Base-by-base conservation (phyloP, 1,139 yeast genomes). In the Geotrichum restrictum region DNA sequence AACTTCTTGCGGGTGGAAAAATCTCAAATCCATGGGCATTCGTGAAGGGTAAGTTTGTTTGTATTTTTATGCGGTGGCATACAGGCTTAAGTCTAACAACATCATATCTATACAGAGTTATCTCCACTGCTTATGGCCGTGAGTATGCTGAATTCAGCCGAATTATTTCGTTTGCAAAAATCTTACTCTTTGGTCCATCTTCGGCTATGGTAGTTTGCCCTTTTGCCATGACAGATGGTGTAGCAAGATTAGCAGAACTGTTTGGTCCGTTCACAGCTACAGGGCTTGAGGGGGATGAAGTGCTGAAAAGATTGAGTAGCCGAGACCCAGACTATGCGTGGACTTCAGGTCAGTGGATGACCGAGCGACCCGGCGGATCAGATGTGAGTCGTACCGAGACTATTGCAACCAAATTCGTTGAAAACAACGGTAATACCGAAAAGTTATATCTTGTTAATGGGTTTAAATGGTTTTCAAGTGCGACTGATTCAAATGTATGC, bases 321-420 rank as follows among this genome's bases (percentile, higher is more conserved):
- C 56, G 65, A 3, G 67, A 65, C 43, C 64, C 67, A 0, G 38
- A 32, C 4, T 24, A 54, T 34, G 62, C 64, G 1, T 67, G 69
- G 69, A 66, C 66, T 4, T 63, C 68, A 3, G 69, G 70, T 11
- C 70, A 66, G 45, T 66, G 70, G 70, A 66, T 66, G 70, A 66
- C 70, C 0, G 70, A 66, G 50, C 58, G 69, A 1, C 59, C 68
- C 8, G 70, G 70, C 2, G 70, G 70, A 7, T 64, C 68, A 3
- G 70, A 66, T 33, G 68, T 66, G 14, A 56, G 65, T 14, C 56
- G 57, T 8, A 62, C 67, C 3, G 70, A 66, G 50, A 65, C 70
- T 1, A 56, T 62, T 13, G 67, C 66, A 10, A 42, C 53, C 4
- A 41, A 40, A 1, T n/a, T n/a, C n/a, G 58, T 57, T 3, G 21